Base-by-base conservation (phyloP, 2,329 filamentous ascomycete genomes). In the Emericellopsis cladophorae region DNA sequence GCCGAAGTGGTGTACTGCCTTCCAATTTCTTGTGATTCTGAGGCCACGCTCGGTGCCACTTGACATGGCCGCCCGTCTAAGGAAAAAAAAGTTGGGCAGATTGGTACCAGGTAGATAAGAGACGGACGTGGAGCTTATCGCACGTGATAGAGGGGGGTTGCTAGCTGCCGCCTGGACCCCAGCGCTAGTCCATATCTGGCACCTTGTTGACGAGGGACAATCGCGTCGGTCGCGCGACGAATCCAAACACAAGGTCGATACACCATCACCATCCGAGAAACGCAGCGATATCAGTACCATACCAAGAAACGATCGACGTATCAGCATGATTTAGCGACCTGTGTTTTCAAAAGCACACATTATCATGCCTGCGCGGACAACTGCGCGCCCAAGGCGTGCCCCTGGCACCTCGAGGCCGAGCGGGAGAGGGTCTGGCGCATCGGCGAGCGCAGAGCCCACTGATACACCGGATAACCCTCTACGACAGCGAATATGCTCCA, bases 391-490 rank as follows among this genome's bases (percentile, higher is more conserved):
- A 31, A 54, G 64, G 44, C 66, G 68, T 50, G 60, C 62, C 34
- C 64, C 69, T 34, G 58, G 60, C 36, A 56, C 53, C 24, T 61
- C 65, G 7, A 54, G 53, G 36, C 52, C 58, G 31, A 59, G 57
- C 22, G 44, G 57, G 11, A 56, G 68, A 48, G 55, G 61, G 14
- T 69, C 70, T 4, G 63, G 58, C 29, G 58, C 64, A 8, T 73
- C 71, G 38, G 66, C 68, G 40, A 57, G 59, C 26, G 70, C 69
- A 5, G 87, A 95, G 55, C 81, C 84, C 42, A 74, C 81, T 51
- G 88, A 95, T 57, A 74, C 79, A 4, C 74, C 78, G 40, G 70
- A 77, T 37, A 87, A 76, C 43, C 74, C 73, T 14, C 65, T 95
- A 49, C 83, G 89, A 52, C 73, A 71, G 31, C 82, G 84, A 54